Conservation (phyloP, 2,329 filamentous ascomycete species). For the Trichoderma hamatum region DNA sequence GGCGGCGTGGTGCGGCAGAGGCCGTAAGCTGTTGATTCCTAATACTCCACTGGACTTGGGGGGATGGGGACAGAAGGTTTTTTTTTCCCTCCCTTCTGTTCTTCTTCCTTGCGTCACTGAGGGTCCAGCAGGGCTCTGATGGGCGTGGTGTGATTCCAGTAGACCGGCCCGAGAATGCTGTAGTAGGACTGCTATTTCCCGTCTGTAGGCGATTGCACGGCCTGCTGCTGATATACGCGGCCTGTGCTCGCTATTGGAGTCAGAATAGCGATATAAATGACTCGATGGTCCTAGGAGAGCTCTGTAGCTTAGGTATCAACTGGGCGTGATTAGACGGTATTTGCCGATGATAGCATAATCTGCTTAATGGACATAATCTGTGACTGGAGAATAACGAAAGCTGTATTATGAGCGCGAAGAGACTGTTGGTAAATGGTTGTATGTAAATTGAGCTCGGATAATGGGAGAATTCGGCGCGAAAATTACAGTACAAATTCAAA, state of each 20-base stretch:
- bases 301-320: not conserved
- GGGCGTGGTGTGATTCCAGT: not conserved
- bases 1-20: not conserved
- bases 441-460: not conserved
- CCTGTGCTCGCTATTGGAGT: not conserved
- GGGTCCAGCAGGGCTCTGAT: not conserved
- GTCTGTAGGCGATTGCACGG: not conserved
- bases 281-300: not conserved
- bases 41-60: not conserved
- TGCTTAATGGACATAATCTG: not conserved
- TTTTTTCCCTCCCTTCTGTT: not conserved
- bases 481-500: not conserved
- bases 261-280: not conserved
- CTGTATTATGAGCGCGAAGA: not conserved
- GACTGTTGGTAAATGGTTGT: not conserved
- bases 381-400: not conserved
- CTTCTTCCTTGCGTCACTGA: not conserved
- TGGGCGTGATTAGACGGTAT: not conserved
- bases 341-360: not conserved
- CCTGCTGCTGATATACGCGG: not conserved
- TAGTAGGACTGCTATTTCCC: not conserved
- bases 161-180: too few species aligned
- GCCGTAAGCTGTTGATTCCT: slow-evolving; percentile 8
- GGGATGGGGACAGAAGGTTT: not conserved
- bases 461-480: not conserved